Evolutionary conservation across 192 early-diverging fungal species (phyloP).

Genomic region (Backusella luteola): DNA sequence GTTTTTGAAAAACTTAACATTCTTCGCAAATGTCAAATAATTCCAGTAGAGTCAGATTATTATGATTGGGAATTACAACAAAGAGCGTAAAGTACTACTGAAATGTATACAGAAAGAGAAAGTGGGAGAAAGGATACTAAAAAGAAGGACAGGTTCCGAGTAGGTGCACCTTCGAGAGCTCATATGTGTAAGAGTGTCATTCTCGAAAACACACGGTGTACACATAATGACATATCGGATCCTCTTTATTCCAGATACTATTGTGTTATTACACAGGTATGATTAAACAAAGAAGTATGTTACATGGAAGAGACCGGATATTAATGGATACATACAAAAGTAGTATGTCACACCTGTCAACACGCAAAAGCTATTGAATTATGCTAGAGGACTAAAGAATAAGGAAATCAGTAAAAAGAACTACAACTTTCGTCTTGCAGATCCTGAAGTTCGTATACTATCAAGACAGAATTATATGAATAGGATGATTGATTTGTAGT

Average conservation of each 20-base stretch:
- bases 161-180: slow-evolving; percentile 64
- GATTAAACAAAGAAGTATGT: neutral
- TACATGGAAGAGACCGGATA: neutral
- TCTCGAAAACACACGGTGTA: slow-evolving; percentile 85
- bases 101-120: neutral
- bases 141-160: slow-evolving; percentile 38
- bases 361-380: slow-evolving; percentile 62
- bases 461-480: neutral
- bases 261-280: slow-evolving; percentile 67
- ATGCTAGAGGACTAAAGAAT: slow-evolving; percentile 51
- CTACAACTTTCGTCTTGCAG: slow-evolving; percentile 78
- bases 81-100: slow-evolving; percentile 53
- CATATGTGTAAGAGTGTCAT: slow-evolving; percentile 91
- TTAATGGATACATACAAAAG: neutral
- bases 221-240: slow-evolving; percentile 49
- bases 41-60: slow-evolving; percentile 72
- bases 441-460: slow-evolving; percentile 43
- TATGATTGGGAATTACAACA: slow-evolving; percentile 76
- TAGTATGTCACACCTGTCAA: slow-evolving; percentile 59
- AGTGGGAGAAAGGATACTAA: neutral
- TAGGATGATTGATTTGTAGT: neutral
- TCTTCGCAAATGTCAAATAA: slow-evolving; percentile 48
- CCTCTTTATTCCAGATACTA: slow-evolving; percentile 59
- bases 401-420: slow-evolving; percentile 62
- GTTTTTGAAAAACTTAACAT: neutral